Base-by-base conservation (phyloP, 345 rosid species). In the Jatropha curcas region DNA sequence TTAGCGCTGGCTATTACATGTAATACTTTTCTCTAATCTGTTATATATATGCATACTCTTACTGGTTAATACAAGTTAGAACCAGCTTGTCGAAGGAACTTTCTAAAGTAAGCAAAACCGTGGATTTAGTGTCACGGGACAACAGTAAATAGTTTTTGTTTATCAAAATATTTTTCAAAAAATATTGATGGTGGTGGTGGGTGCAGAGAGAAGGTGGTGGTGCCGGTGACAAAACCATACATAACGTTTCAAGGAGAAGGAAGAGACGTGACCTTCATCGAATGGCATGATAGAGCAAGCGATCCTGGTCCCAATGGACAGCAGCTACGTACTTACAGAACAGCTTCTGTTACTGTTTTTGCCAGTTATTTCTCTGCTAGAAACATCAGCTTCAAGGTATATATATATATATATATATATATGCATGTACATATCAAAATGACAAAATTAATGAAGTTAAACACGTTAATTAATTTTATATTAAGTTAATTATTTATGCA, bases 281-380 rank as follows among this genome's bases (percentile, higher is more conserved):
- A 94, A 75, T 94, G 98, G 98, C 98, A 94, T 65, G 98, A 94
- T 76, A 84, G 97, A 67, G 98, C 98, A 0, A 76, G 89, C 9
- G 98, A 94, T 78, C 97, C 86, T 12, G 98, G 93, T 3, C 77
- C 91, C 35, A 83, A 88, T 4, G 97, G 97, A 68, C 97, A 94
- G 66, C 96, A 88, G 78, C 77, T 94, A 27, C 97, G 97, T 20
- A 94, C 97, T 43, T 94, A 94, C 84, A 86, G 89, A 66, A 90
- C 97, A 0, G 98, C 97, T 60, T 94, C 97, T n/a, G 98, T 92
- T 31, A 85, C 93, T 3, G 97, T 89, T 66, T 87, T 67, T 31
- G 97, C 98, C 60, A 89, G 82, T 71, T 84, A 86, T 79, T 94
- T 94, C 92, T 84, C 92, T 8, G 97, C 98, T 28, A 80, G 90